Evolutionary conservation across 179 eudicot species (phyloP).

Genomic region (Nepenthes alata): DNA sequence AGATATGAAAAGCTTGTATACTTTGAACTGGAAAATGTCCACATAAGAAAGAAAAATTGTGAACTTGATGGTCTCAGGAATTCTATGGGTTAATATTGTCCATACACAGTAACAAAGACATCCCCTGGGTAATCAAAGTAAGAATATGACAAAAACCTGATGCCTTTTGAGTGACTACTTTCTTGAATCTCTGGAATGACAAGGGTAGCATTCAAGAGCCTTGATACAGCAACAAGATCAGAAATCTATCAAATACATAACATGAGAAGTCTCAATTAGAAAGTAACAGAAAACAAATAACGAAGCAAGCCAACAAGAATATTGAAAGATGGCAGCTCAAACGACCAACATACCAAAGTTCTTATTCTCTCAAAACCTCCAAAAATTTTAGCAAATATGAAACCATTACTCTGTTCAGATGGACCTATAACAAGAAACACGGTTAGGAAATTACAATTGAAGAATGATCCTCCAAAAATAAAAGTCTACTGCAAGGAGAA

Average conservation of each 20-base stretch:
- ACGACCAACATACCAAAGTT: conserved; percentile 44
- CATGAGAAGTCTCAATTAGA: not conserved
- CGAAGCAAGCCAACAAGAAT: not conserved
- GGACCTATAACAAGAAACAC: conserved; percentile 44
- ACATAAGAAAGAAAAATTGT: conserved; percentile 7
- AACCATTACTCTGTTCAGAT: conserved; percentile 53
- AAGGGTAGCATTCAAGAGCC: conserved; percentile 93
- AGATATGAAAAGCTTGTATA: conserved; percentile 77
- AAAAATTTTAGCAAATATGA: conserved; percentile 76
- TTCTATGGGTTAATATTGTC: conserved; percentile 1
- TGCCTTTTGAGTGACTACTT: conserved; percentile 63
- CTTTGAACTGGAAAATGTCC: conserved; percentile 51
- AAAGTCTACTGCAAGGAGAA: not conserved
- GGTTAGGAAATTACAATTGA: not conserved
- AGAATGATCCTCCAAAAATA: not conserved
- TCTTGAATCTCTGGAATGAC: conserved; percentile 93
- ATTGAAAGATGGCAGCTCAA: not conserved
- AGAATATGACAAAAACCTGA: conserved; percentile 55
- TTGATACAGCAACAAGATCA: conserved; percentile 81
- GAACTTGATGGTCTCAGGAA: conserved; percentile 1
- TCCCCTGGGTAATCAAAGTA: conserved; percentile 1
- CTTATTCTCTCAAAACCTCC: conserved; percentile 90
- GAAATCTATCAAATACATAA: conserved; percentile 45
- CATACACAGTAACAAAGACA: conserved; percentile 3
- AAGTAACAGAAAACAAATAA: not conserved